These are phyloP conservation scores for Aspergillus latus DNA, from an alignment of 2,329 filamentous ascomycete genomes.

Conservation along the genomic window DNA sequence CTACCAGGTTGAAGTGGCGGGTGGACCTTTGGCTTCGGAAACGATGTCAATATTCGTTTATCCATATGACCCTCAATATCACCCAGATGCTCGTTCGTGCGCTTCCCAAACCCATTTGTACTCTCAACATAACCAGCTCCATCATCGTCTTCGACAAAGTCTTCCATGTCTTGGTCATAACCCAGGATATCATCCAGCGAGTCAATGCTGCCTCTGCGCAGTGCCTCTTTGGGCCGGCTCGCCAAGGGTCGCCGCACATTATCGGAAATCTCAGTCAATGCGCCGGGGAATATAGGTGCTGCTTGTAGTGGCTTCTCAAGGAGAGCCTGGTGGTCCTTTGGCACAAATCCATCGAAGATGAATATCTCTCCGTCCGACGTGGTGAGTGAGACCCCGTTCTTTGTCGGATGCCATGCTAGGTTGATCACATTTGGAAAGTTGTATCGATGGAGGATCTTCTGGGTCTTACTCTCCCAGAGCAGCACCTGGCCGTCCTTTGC, in stretches of 20 bases:
- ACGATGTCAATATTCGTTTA: slow-evolving; percentile 53
- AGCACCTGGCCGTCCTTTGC: slow-evolving; percentile 51
- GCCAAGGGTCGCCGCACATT: slow-evolving; percentile 59
- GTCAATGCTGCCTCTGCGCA: slow-evolving; percentile 62
- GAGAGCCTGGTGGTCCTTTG: slow-evolving; percentile 49
- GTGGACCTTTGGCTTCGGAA: slow-evolving; percentile 68
- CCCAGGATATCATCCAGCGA: slow-evolving; percentile 81
- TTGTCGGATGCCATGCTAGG: slow-evolving; percentile 83
- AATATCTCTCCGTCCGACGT: slow-evolving; percentile 91
- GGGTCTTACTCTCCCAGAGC: slow-evolving; percentile 88
- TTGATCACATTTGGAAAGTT: slow-evolving; percentile 83
- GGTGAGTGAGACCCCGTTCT: slow-evolving; percentile 88
- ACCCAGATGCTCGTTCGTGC: slow-evolving; percentile 53
- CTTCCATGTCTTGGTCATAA: slow-evolving; percentile 63
- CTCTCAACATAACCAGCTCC: slow-evolving; percentile 80
- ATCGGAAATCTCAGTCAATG: slow-evolving; percentile 66
- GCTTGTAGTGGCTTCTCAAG: slow-evolving; percentile 63
- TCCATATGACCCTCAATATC: slow-evolving; percentile 44
- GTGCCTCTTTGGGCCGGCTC: slow-evolving; percentile 57
- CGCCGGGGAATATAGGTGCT: slow-evolving; percentile 83
- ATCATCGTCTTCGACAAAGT: slow-evolving; percentile 93
- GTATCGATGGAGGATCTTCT: slow-evolving; percentile 73
- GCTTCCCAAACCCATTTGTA: slow-evolving; percentile 64
- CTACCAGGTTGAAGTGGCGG: slow-evolving; percentile 88
- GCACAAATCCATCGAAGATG: slow-evolving; percentile 67